These are phyloP conservation scores for Primulina eburnea DNA, from an alignment of 257 asterid species.

Conservation along the genomic window DNA sequence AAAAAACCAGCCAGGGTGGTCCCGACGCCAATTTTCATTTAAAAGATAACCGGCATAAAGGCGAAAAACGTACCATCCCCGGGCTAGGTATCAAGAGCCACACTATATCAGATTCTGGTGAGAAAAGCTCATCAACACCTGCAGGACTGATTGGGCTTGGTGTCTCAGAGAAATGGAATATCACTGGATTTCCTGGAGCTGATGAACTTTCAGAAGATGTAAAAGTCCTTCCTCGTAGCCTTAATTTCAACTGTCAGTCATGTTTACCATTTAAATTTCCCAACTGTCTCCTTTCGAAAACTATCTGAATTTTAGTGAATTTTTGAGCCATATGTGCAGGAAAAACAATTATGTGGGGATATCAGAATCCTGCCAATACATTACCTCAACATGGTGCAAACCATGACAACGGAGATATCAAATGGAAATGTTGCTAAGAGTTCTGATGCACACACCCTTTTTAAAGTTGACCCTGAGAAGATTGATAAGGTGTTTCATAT, in stretches of 20 bases:
- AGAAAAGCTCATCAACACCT: constrained; percentile 42
- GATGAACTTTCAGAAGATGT: constrained; percentile 80
- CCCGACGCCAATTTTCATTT: no score
- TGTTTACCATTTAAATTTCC: no score
- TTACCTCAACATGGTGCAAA: constrained; percentile 76
- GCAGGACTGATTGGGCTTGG: constrained; percentile 32
- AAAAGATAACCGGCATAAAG: no score
- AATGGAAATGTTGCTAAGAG: constrained; percentile 64
- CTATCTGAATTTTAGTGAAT: not conserved
- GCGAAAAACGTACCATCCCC: no score
- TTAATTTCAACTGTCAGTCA: constrained; percentile 9
- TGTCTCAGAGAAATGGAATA: constrained; percentile 59
- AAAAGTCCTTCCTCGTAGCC: constrained; percentile 30
- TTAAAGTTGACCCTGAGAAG: constrained; percentile 73
- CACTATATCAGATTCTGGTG: not conserved
- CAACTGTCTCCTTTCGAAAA: no score
- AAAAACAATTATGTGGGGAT: constrained; percentile 78
- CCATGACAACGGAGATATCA: constrained; percentile 67
- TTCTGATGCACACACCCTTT: constrained; percentile 76
- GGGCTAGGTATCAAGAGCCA: no score
- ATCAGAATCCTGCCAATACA: constrained; percentile 73
- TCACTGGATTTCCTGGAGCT: constrained; percentile 65
- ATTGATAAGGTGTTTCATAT: constrained; percentile 83
- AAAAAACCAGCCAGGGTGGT: constrained; percentile 42
- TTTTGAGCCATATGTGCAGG: constrained; percentile 45